A percentile compares a stretch with the other conserved stretches of the same genome.
Evolutionary conservation across 805 yeast species (phyloP).

Genomic region (Saccharomycopsis fodiens): DNA sequence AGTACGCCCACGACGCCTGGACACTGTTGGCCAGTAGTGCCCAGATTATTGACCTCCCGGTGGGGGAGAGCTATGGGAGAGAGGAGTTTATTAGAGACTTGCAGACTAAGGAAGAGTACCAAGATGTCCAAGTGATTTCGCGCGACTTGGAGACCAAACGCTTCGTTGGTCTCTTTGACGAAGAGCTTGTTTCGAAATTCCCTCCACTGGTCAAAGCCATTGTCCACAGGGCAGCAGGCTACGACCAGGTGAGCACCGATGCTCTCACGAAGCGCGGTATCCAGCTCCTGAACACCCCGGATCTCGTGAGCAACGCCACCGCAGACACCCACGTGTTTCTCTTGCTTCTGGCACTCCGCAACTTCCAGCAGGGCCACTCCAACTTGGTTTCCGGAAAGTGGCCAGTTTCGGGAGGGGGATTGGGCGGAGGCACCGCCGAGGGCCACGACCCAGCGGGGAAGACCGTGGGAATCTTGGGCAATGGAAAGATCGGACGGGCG

Average conservation of each 20-base stretch:
- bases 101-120: slow-evolving; percentile 29
- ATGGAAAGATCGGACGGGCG: slow-evolving; percentile 88
- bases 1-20: slow-evolving; percentile 63
- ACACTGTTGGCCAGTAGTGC: slow-evolving; percentile 38
- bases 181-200: slow-evolving; percentile 45
- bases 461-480: slow-evolving; percentile 71
- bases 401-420: slow-evolving; percentile 44
- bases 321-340: slow-evolving; percentile 65
- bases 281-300: slow-evolving; percentile 63
- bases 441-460: slow-evolving; percentile 76
- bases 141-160: slow-evolving; percentile 47
- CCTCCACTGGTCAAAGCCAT: slow-evolving; percentile 48
- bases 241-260: slow-evolving; percentile 60
- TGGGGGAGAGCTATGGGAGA: slow-evolving; percentile 30
- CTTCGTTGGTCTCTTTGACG: slow-evolving; percentile 59
- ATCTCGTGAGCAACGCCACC: slow-evolving; percentile 60
- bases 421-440: slow-evolving; percentile 51
- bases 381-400: slow-evolving; percentile 53
- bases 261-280: slow-evolving; percentile 44
- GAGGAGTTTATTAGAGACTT: slow-evolving; percentile 34
- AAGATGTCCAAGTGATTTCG: slow-evolving; percentile 27
- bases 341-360: slow-evolving; percentile 55
- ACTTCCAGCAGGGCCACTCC: slow-evolving; percentile 55
- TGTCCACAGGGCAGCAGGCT: slow-evolving; percentile 67
- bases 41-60: slow-evolving; percentile 35